Conservation (phyloP, 345 rosid species). For the Pistacia atlantica region DNA sequence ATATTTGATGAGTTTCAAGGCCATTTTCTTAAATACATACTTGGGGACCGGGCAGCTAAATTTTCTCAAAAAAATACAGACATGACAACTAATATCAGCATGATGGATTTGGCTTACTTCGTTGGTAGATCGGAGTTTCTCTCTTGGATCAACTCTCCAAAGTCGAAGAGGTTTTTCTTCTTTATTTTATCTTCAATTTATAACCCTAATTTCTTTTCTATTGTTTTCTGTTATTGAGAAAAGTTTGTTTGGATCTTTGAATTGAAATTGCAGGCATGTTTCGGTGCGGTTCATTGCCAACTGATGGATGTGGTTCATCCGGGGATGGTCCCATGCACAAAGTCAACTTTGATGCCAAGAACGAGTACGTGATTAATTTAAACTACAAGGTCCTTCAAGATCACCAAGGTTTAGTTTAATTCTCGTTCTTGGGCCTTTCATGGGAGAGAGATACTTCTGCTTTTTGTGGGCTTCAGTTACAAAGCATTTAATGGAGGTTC, state of each 20-base stretch:
- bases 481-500: too few species aligned
- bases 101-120: conserved; percentile 92
- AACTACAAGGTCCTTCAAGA: conserved; percentile 94
- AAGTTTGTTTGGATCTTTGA: conserved; percentile 4
- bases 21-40: too few species aligned
- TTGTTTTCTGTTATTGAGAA: neutral
- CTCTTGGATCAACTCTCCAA: conserved; percentile 92
- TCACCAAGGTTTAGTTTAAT: conserved; percentile 66
- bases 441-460: too few species aligned
- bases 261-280: conserved; percentile 58
- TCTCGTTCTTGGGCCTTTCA: too few species aligned
- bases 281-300: conserved; percentile 95
- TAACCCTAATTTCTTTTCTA: neutral
- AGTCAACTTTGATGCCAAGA: conserved; percentile 95
- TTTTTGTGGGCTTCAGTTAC: too few species aligned
- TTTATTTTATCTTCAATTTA: neutral
- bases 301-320: conserved; percentile 91
- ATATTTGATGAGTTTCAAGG: too few species aligned
- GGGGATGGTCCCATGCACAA: conserved; percentile 97
- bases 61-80: neutral
- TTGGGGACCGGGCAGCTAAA: too few species aligned
- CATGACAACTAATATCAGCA: conserved; percentile 81
- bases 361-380: conserved; percentile 96
- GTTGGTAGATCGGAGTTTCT: conserved; percentile 98
- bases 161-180: conserved; percentile 82